phyloP scores from a whole-genome alignment of 1,284 basidiomycete species.

The Naganishia liquefaciens region DNA sequence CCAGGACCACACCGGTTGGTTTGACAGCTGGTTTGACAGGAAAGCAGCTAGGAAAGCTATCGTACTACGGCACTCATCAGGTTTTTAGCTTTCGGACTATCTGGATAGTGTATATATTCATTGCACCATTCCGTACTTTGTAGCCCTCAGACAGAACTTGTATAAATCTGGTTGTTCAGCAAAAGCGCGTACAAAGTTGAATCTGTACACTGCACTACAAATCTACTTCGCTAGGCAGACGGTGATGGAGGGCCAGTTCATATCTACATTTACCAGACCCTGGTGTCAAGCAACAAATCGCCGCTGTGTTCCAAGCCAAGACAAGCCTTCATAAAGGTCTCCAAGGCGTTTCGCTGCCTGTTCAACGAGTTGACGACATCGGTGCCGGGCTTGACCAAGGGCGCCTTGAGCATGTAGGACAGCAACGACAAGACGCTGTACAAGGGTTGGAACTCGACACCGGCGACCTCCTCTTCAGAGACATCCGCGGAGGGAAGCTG shows the following conservation, averaged over 20 bases:
- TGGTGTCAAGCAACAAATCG: constrained; percentile 79
- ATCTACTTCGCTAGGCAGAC: too few relatives aligned
- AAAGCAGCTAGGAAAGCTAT: too few relatives aligned
- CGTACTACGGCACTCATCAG: too few relatives aligned
- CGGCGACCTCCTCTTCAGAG: constrained; percentile 51
- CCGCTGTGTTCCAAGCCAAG: constrained; percentile 74
- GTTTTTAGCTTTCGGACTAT: background rate
- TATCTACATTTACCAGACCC: constrained; percentile 66
- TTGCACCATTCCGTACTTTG: too few relatives aligned
- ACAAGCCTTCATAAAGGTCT: constrained; percentile 71
- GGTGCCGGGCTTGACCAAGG: constrained; percentile 91
- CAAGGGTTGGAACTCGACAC: constrained; percentile 68
- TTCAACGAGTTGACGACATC: constrained; percentile 94
- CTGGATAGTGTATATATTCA: too few relatives aligned
- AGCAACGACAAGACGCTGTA: constrained; percentile 86
- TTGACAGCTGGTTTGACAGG: too few relatives aligned
- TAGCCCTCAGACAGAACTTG: too few relatives aligned
- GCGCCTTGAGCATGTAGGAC: constrained; percentile 96
- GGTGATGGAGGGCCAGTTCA: background rate
- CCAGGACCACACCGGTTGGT: background rate
- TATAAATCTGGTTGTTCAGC: background rate
- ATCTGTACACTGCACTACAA: background rate
- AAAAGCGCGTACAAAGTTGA: constrained; percentile 14
- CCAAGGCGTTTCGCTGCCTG: constrained; percentile 91
- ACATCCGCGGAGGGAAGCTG: constrained; percentile 47